phyloP scores from a whole-genome alignment of 495 filamentous ascomycete species.

The Hyaloscypha bicolor region DNA sequence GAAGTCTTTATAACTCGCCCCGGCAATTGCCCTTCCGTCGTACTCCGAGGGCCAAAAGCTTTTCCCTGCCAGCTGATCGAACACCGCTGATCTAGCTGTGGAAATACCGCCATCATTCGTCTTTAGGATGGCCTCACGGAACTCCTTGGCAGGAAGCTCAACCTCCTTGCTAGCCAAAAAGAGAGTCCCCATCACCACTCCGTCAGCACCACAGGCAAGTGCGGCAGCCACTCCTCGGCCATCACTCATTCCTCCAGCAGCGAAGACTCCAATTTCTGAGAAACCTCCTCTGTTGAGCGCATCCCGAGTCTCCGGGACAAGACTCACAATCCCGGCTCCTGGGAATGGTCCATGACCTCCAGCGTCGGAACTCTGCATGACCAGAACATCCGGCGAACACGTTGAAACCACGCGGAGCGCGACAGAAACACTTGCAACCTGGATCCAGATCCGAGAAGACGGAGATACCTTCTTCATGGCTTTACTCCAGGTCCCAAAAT shows the following conservation, averaged over 20 bases:
- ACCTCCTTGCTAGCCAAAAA: constrained; percentile 61
- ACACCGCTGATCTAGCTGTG: constrained; percentile 66
- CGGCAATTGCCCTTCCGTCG: constrained; percentile 62
- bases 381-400: constrained; percentile 61
- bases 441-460: constrained; percentile 60
- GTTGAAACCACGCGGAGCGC: constrained; percentile 46
- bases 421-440: constrained; percentile 61
- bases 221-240: constrained; percentile 58
- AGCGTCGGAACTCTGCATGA: constrained; percentile 71
- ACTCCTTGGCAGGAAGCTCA: constrained; percentile 53
- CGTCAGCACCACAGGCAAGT: constrained; percentile 59
- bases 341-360: constrained; percentile 63
- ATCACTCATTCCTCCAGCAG: constrained; percentile 66
- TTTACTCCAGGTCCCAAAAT: constrained; percentile 58
- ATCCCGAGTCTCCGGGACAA: constrained; percentile 47
- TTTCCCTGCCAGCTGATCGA: constrained; percentile 68
- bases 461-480: constrained; percentile 44
- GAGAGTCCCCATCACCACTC: constrained; percentile 62
- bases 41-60: constrained; percentile 66
- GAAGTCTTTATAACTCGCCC: constrained; percentile 61
- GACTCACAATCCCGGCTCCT: constrained; percentile 41
- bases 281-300: constrained; percentile 35
- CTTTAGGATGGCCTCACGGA: constrained; percentile 57
- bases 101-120: constrained; percentile 61
- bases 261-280: constrained; percentile 51